Percentiles rank a stretch among this genome's conserved stretches.
phyloP scores from a whole-genome alignment of 306 rosid species.

The Inga oerstediana region DNA sequence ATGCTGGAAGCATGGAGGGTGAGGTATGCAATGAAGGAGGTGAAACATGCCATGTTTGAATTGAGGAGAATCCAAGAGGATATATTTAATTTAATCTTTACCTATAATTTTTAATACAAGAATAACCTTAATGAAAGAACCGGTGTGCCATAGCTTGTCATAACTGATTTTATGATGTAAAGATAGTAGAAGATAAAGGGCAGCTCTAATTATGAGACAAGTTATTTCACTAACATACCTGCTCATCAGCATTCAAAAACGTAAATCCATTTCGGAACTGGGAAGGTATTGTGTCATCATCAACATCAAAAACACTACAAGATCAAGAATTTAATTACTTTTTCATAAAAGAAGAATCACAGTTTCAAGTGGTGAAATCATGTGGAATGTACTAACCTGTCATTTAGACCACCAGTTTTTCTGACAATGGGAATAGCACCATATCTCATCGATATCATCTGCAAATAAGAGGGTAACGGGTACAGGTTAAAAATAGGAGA shows the following conservation, averaged over 20 bases:
- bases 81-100: background rate
- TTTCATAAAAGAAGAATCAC: conserved; percentile 22
- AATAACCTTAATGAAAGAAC: background rate
- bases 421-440: conserved; percentile 89
- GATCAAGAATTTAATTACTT: conserved; percentile 21
- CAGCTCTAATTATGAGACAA: background rate
- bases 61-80: background rate
- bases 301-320: conserved; percentile 87
- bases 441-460: conserved; percentile 99
- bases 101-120: background rate
- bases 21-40: conserved; percentile 10
- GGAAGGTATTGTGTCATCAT: conserved; percentile 74
- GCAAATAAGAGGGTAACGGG: conserved; percentile 25
- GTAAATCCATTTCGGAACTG: conserved; percentile 83
- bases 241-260: conserved; percentile 75
- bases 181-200: background rate
- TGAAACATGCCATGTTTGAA: background rate
- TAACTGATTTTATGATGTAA: background rate
- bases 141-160: background rate
- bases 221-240: conserved; percentile 49
- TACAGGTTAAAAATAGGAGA: background rate
- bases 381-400: conserved; percentile 62
- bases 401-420: conserved; percentile 95
- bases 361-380: background rate
- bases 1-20: conserved; percentile 12